Evolutionary conservation across 768 basidiomycete species (phyloP).

Genomic region (Rhizopogon rudus): DNA sequence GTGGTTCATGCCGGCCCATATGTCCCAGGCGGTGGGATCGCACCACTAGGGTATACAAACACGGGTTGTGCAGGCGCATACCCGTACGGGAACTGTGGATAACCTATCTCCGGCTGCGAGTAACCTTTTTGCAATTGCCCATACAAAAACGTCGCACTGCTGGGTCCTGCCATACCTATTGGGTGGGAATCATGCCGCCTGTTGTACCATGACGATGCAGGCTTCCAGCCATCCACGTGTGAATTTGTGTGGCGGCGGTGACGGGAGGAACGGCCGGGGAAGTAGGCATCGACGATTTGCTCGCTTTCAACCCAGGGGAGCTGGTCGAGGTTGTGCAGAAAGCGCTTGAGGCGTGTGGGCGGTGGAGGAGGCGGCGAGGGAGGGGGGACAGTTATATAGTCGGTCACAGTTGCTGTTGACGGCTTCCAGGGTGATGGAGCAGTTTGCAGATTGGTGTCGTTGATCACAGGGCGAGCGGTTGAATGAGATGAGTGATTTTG

Average conservation of each 20-base stretch:
- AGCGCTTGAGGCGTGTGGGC: conserved; percentile 29
- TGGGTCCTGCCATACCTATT: conserved; percentile 19
- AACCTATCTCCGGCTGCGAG: background rate
- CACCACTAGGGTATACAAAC: conserved; percentile 13
- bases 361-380: conserved; percentile 17
- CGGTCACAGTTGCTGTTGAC: background rate
- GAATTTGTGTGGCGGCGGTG: conserved; percentile 8
- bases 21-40: conserved; percentile 9
- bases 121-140: background rate
- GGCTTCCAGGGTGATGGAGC: background rate
- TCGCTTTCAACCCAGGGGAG: conserved; percentile 41
- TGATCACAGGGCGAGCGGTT: background rate
- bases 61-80: conserved; percentile 15
- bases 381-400: conserved; percentile 7
- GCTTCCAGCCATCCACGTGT: conserved; percentile 6
- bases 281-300: conserved; percentile 40
- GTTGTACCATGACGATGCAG: conserved; percentile 26
- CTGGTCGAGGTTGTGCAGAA: conserved; percentile 29
- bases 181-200: background rate
- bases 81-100: conserved; percentile 16
- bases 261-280: conserved; percentile 29
- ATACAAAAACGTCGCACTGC: conserved; percentile 12
- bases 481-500: background rate
- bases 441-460: background rate
- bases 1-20: background rate